Evolutionary conservation across 78 protist species (phyloP), one percentile per base, ranked within the genome.

Genomic region (Dictyostelium capitatum): DNA sequence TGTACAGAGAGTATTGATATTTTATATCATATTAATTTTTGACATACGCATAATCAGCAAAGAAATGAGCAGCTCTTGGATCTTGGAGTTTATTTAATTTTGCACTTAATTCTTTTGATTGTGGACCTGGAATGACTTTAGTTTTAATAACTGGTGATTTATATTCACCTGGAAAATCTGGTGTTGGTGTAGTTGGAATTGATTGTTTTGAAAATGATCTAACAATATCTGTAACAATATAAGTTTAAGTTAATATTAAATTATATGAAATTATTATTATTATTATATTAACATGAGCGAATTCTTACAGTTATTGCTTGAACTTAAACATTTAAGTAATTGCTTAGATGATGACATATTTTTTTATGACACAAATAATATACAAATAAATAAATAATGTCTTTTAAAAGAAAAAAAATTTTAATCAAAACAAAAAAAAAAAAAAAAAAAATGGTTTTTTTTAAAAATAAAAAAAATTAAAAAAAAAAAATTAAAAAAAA

Each of bases 111-210:
- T 50, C 83, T 47, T 51, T 50, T 48, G 96, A 83, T 80, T 92
- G 80, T 82, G 96, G 96, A 80, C 96, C 96, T 79, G 96, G 96
- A 19, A 92, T 79, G 0, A 1, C 19, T 17, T 37, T 41, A 25
- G 96, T 91, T 53, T 91, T 77, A 9, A 91, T 57, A 50, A 78
- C 79, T 74, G 96, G 96, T 25, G 64, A 85, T 65, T 83, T 84
- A 32, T 92, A 92, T 84, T 92, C 96, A 41, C 96, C 96, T 62
- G 92, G 91, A 78, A 92, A 92, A 50, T 80, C 91, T 79, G 91
- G 89, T n/a, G 83, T 64, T 80, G 91, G 96, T 6, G 89, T 78
- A 4, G 53, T 9, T 62, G 96, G 96, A 4, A 57, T 43, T n/a
- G 48, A 19, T 32, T 9, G 19, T 51, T 46, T 25, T 15, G 54